phyloP scores from a whole-genome alignment of 1,284 basidiomycete genomes.

The Cronartium quercuum region DNA sequence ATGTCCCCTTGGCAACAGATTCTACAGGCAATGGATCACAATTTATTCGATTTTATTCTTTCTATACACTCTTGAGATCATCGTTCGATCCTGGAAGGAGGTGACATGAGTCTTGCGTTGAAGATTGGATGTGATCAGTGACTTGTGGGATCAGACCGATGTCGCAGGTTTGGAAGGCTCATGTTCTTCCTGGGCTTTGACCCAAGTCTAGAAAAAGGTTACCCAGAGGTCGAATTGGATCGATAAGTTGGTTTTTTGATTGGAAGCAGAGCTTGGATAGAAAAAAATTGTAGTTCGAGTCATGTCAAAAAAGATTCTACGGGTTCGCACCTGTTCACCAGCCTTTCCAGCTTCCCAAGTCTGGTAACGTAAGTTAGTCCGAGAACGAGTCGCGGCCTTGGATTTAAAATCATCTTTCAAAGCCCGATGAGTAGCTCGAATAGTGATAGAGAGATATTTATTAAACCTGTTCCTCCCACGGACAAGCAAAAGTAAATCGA shows the following conservation, averaged over 20 bases:
- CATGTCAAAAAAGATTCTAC: not conserved
- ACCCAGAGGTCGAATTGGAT: not conserved
- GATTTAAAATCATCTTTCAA: slow-evolving; percentile 19
- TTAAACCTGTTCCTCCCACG: slow-evolving; percentile 1
- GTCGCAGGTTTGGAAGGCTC: not conserved
- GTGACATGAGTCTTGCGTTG: too few species aligned
- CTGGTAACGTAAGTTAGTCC: slow-evolving; percentile 32
- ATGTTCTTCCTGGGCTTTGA: slow-evolving; percentile 27
- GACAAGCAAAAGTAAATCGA: not conserved
- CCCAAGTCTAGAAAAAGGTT: slow-evolving; percentile 21
- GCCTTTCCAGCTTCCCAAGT: slow-evolving; percentile 33
- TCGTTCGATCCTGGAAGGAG: too few species aligned
- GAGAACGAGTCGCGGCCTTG: slow-evolving; percentile 4
- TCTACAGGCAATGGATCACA: too few species aligned
- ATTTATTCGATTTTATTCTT: too few species aligned
- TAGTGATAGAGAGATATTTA: slow-evolving; percentile 22
- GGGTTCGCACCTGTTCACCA: slow-evolving; percentile 20
- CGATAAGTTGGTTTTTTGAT: not conserved
- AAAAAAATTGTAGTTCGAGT: not conserved
- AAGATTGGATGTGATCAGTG: too few species aligned
- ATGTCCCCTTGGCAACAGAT: too few species aligned
- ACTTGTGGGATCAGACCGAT: not conserved
- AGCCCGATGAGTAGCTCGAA: slow-evolving; percentile 29
- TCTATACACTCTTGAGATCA: too few species aligned
- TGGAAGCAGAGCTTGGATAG: not conserved